Conservation (phyloP, 192 early-diverging fungal species). For the Allomyces javanicus region DNA sequence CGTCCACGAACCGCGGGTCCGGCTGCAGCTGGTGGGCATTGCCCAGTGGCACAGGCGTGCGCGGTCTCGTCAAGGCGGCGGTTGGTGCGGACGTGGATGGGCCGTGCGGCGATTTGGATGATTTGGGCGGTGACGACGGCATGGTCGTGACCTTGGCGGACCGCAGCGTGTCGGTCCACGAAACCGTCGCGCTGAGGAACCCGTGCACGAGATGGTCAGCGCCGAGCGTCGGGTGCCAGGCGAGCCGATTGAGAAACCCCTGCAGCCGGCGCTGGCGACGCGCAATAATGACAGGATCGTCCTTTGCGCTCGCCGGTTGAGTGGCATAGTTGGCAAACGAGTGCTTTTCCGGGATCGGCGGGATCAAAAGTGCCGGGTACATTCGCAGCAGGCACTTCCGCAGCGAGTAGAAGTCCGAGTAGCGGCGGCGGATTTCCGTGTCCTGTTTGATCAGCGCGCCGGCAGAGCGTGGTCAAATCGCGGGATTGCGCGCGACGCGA, state of each 20-base stretch:
- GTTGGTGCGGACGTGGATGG: constrained; percentile 12
- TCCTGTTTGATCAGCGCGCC: constrained; percentile 5
- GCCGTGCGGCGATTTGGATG: constrained; percentile 2
- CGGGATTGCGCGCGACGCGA: too few relatives aligned
- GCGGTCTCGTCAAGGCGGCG: not conserved
- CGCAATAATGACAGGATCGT: constrained; percentile 78
- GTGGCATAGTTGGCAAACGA: constrained; percentile 55
- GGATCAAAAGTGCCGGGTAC: constrained; percentile 74
- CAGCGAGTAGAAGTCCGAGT: constrained; percentile 91
- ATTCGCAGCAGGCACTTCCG: constrained; percentile 51
- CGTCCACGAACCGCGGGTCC: constrained; percentile 70
- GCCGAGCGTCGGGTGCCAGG: constrained; percentile 65
- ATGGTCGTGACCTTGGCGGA: constrained; percentile 10
- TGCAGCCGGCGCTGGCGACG: constrained; percentile 81
- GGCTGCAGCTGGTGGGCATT: constrained; percentile 27
- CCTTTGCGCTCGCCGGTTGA: constrained; percentile 70
- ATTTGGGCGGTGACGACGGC: constrained; percentile 16
- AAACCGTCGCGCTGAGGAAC: constrained; percentile 62
- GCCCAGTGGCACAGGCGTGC: constrained; percentile 17
- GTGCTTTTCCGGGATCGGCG: constrained; percentile 97
- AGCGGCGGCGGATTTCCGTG: constrained; percentile 60
- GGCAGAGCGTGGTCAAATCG: too few relatives aligned
- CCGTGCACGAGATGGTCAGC: constrained; percentile 78
- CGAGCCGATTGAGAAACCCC: constrained; percentile 79
- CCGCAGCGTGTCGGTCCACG: constrained; percentile 36